These are phyloP conservation scores for Chaetomiaceae sp. DNA, from an alignment of 2,329 filamentous ascomycete genomes.

Conservation along the genomic window DNA sequence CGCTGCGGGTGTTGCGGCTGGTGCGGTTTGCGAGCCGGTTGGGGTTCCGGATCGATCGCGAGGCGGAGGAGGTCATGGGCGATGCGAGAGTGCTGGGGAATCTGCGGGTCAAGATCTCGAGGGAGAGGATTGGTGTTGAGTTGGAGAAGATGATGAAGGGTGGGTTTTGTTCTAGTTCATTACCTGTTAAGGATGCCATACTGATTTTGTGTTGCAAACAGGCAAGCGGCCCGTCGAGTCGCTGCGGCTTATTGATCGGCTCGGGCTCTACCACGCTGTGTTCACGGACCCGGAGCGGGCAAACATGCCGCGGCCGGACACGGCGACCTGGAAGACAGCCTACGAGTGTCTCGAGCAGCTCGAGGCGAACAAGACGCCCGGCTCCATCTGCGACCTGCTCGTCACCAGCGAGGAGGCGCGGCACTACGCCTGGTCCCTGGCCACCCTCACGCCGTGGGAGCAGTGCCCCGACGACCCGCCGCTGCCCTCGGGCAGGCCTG, in stretches of 20 bases:
- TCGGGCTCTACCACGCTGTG: conserved; percentile 66
- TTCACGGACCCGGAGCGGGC: conserved; percentile 63
- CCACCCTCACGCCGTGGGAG: conserved; percentile 71
- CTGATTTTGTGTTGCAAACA: conserved; percentile 23
- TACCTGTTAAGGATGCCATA: neutral
- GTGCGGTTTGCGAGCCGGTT: conserved; percentile 87
- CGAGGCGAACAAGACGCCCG: conserved; percentile 37
- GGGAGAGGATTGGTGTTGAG: conserved; percentile 82
- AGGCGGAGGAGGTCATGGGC: conserved; percentile 68
- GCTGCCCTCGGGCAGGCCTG: conserved; percentile 42
- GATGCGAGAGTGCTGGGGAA: conserved; percentile 72
- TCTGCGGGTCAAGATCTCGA: conserved; percentile 82
- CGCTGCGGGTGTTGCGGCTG: conserved; percentile 76
- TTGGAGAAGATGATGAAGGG: conserved; percentile 87
- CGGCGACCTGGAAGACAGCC: conserved; percentile 54
- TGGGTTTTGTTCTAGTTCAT: conserved; percentile 25
- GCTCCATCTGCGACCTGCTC: conserved; percentile 49
- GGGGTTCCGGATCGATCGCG: conserved; percentile 68
- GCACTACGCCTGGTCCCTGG: conserved; percentile 74
- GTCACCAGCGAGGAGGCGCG: conserved; percentile 58
- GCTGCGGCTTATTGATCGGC: conserved; percentile 59
- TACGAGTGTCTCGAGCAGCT: conserved; percentile 61
- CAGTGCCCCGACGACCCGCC: conserved; percentile 38
- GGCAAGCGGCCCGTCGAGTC: conserved; percentile 57
- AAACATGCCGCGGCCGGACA: conserved; percentile 51